Evolutionary conservation across 805 yeast species (phyloP), one percentile per base, ranked within the genome.

Genomic region (Maudiozyma pseudohumilis): DNA sequence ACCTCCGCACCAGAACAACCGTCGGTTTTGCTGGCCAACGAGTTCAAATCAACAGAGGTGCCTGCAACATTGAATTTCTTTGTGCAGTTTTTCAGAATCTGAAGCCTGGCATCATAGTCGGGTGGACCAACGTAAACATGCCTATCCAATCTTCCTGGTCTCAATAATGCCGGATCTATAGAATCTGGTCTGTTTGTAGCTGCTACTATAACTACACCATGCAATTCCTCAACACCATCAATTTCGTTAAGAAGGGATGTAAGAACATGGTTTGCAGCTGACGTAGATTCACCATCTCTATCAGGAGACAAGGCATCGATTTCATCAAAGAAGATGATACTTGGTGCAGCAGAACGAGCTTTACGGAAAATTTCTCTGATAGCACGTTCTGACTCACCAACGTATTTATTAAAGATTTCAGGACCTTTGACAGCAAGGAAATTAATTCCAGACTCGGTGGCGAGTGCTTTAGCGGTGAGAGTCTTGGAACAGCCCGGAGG

Each of bases 401-500:
- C 96, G 52, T 83, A 89, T 59, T 92, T 89, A 61, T 86, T 89
- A 54, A 89, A 81, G 24, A 89, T 75, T 59, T 89, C 98, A 0
- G 98, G 98, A 1, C 98, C 98, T 58, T 92, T 92, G 6, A 89
- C 95, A 0, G 97, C 95, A 36, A 89, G 59, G 58, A 89, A 89
- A 51, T 89, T 89, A 35, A 89, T 71, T 0, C 96, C 96, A 2
- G 96, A 81, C 60, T 89, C 98, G 0, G 95, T 83, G 0, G 97
- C 97, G 22, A 89, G 63, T 0, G 96, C 96, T 53, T 89, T 89
- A 2, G 96, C 97, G 0, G 95, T 85, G 43, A 89, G 61, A 0
- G 98, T 89, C 52, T 89, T 89, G 9, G 96, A 88, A 64, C 97
- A 89, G 12, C 98, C 98, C 0, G 98, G 97, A 1, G 99, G 99